phyloP scores from a whole-genome alignment of 257 asterid genomes.

The Ilex aquifolium region DNA sequence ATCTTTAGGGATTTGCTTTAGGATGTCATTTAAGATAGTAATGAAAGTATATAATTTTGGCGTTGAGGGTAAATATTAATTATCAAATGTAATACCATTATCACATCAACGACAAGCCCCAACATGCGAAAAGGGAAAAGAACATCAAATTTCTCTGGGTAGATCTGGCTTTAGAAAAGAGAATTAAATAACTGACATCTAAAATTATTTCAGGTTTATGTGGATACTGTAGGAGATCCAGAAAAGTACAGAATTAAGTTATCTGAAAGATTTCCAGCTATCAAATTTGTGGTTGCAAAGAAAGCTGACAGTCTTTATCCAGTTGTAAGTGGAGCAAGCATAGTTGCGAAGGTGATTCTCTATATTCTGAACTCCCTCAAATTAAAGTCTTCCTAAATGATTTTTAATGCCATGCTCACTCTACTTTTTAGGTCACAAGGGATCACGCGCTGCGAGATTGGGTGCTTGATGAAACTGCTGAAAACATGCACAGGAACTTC shows the following conservation, averaged over 20 bases:
- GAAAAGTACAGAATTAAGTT: constrained; percentile 85
- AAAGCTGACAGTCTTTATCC: constrained; percentile 98
- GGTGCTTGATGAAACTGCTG: constrained; percentile 79
- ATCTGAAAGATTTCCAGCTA: constrained; percentile 66
- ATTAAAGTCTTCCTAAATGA: neutral
- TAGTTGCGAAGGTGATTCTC: constrained; percentile 84
- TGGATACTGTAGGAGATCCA: constrained; percentile 96
- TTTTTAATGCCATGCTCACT: constrained; percentile 2
- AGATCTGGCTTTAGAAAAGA: neutral
- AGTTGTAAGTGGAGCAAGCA: constrained; percentile 98
- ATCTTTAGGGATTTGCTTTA: neutral
- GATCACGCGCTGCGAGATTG: constrained; percentile 82
- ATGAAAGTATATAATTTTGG: too few relatives aligned
- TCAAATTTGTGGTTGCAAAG: constrained; percentile 88
- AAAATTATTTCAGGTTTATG: constrained; percentile 55
- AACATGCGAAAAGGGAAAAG: too few relatives aligned
- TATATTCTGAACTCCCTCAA: neutral
- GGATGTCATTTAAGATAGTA: neutral
- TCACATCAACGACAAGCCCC: too few relatives aligned
- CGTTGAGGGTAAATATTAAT: too few relatives aligned
- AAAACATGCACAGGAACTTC: constrained; percentile 55
- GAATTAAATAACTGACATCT: neutral
- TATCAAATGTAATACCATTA: too few relatives aligned
- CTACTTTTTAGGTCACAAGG: constrained; percentile 70
- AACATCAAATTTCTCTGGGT: too few relatives aligned